Percentiles rank a stretch among this genome's conserved stretches.
These are phyloP conservation scores for Posidonia australis DNA, from an alignment of 106 monocot genomes.

Conservation along the genomic window DNA sequence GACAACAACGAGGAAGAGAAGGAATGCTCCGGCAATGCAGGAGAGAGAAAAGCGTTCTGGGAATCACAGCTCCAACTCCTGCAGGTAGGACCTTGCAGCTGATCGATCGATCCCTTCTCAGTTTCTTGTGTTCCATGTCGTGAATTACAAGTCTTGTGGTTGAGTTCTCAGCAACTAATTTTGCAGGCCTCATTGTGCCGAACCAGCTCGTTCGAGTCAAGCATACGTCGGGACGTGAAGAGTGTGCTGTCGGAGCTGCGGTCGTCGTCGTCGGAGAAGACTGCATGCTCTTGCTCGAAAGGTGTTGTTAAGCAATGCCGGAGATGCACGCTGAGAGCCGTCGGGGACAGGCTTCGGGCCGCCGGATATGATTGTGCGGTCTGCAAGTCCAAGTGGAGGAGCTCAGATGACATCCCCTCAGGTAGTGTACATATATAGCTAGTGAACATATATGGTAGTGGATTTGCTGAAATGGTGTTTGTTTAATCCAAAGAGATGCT, in stretches of 20 bases:
- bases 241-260: constrained; percentile 24
- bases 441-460: not conserved
- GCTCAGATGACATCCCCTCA: constrained; percentile 45
- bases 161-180: not conserved
- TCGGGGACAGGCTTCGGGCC: constrained; percentile 28
- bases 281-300: constrained; percentile 24
- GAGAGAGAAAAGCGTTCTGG: constrained; percentile 44
- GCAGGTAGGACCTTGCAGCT: constrained; percentile 29
- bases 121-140: not conserved
- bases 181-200: constrained; percentile 38
- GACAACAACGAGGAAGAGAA: not conserved
- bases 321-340: constrained; percentile 20
- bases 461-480: not conserved
- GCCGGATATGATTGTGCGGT: constrained; percentile 53
- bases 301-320: constrained; percentile 15
- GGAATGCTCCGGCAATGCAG: not conserved
- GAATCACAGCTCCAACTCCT: constrained; percentile 46
- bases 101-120: too few species aligned
- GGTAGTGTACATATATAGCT: constrained; percentile 19
- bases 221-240: constrained; percentile 25
- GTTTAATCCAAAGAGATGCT: not conserved
- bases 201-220: constrained; percentile 39
- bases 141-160: not conserved
- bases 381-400: constrained; percentile 66
- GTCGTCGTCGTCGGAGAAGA: constrained; percentile 9